Evolutionary conservation across 345 rosid genomes (phyloP).

Genomic region (Salix purpurea): DNA sequence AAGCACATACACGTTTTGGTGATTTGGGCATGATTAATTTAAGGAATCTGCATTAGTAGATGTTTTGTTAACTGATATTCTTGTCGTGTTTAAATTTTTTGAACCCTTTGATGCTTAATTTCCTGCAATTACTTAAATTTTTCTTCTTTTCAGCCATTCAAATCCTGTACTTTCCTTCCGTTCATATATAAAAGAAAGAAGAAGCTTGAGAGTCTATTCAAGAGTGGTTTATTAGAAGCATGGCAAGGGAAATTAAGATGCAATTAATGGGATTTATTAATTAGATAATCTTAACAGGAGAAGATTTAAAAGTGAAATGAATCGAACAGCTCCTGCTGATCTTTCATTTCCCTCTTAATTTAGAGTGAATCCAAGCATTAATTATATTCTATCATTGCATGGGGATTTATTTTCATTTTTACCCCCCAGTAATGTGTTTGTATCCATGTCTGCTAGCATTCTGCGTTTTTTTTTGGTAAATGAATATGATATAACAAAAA

Average conservation of each 20-base stretch:
- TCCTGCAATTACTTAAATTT: neutral
- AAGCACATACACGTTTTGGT: too few species aligned
- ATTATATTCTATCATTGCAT: neutral
- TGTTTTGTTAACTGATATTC: neutral
- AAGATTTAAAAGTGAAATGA: neutral
- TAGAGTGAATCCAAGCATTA: neutral
- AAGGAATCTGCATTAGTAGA: too few species aligned
- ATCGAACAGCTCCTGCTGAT: neutral
- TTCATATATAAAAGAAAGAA: neutral
- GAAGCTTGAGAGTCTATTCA: neutral
- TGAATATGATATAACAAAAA: too few species aligned
- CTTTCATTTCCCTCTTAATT: neutral
- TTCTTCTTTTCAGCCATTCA: neutral
- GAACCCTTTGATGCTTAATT: neutral
- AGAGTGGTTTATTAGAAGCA: neutral
- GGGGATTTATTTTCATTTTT: too few species aligned
- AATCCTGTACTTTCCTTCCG: neutral
- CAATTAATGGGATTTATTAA: neutral
- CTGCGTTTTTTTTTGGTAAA: neutral
- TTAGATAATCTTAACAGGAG: too few species aligned
- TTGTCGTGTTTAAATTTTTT: neutral
- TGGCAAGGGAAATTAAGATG: neutral
- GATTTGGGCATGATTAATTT: too few species aligned
- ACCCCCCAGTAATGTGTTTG: too few species aligned
- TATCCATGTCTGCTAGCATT: neutral